phyloP scores from a whole-genome alignment of 225 moss, liverwort and hornwort species.

The Takakia lepidozioides region DNA sequence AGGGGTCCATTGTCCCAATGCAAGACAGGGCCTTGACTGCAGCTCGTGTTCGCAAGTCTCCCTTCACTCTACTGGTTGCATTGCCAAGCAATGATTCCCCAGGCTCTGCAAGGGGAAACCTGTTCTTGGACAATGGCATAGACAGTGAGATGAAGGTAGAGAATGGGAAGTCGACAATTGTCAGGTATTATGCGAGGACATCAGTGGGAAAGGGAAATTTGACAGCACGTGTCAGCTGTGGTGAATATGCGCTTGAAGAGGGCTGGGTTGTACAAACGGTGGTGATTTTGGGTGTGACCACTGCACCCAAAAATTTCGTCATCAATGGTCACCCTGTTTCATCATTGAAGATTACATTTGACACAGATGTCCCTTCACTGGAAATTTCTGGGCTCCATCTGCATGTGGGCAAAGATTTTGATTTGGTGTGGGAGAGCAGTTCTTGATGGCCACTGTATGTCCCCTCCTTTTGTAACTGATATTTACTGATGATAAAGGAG shows the following conservation, averaged over 20 bases:
- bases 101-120: no score
- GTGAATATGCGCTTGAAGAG: constrained; percentile 30
- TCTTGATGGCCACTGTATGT: no score
- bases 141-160: constrained; percentile 44
- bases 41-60: constrained; percentile 38
- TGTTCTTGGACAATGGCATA: constrained; percentile 63
- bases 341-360: constrained; percentile 16
- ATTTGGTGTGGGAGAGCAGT: constrained; percentile 42
- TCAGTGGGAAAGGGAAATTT: constrained; percentile 13
- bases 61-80: constrained; percentile 47
- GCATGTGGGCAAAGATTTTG: constrained; percentile 37
- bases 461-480: no score
- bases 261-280: constrained; percentile 25
- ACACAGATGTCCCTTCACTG: constrained; percentile 8
- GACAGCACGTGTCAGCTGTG: constrained; percentile 21
- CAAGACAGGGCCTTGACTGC: constrained; percentile 50
- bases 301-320: constrained; percentile 12
- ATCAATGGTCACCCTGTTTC: constrained; percentile 17
- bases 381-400: constrained; percentile 23
- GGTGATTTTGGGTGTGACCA: constrained; percentile 26
- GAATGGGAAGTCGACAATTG: constrained; percentile 36
- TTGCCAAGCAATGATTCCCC: no score
- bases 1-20: constrained; percentile 59
- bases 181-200: constrained; percentile 25
- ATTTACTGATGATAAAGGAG: no score